Evolutionary conservation across 2,329 filamentous ascomycete species (phyloP).

Genomic region (Hypoxylon sp.): DNA sequence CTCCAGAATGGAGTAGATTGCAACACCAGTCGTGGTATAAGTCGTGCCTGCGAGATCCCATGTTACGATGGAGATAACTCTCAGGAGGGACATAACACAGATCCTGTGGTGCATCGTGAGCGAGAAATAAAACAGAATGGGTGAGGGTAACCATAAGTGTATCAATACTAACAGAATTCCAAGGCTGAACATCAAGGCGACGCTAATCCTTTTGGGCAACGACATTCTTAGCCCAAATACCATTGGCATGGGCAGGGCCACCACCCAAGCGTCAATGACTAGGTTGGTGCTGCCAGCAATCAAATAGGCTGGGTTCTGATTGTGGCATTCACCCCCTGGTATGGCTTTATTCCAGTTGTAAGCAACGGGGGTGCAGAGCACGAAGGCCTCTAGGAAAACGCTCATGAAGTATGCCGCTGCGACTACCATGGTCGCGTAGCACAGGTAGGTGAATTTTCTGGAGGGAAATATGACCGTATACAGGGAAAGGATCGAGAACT

Average conservation of each 20-base stretch:
- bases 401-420: constrained; percentile 8
- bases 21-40: not conserved
- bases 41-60: constrained; percentile 19
- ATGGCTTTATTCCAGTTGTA: constrained; percentile 32
- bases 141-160: not conserved
- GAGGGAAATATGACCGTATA: constrained; percentile 25
- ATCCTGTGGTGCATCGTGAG: too few relatives aligned
- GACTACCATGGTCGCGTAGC: constrained; percentile 14
- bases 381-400: constrained; percentile 21
- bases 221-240: constrained; percentile 18
- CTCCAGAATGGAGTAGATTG: constrained; percentile 21
- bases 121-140: not conserved
- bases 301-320: constrained; percentile 1
- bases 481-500: constrained; percentile 30
- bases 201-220: constrained; percentile 8
- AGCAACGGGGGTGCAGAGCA: constrained; percentile 10
- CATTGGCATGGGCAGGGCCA: constrained; percentile 28
- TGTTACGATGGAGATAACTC: not conserved
- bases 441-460: constrained; percentile 4
- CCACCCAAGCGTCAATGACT: constrained; percentile 23
- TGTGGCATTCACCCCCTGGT: constrained; percentile 6
- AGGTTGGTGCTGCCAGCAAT: constrained; percentile 24
- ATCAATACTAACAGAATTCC: constrained; percentile 23
- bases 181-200: constrained; percentile 31
- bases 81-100: constrained; percentile 12